Percentiles rank a stretch among this genome's conserved stretches.
Conservation (phyloP, 176 grass and related monocot species). For the Avena insularis region DNA sequence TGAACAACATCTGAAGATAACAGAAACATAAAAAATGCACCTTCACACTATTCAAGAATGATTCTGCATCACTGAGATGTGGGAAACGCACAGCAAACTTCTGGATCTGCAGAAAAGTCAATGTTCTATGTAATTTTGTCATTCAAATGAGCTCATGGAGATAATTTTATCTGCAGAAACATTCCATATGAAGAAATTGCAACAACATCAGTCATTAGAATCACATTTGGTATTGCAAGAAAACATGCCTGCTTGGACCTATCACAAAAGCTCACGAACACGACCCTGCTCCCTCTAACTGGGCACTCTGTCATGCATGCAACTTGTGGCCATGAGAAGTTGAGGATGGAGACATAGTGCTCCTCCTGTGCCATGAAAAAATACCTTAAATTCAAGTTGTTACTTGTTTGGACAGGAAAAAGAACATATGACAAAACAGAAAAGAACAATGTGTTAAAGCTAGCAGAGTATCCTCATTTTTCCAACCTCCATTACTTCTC, state of each 20-base stretch:
- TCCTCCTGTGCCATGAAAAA: slow-evolving; percentile 69
- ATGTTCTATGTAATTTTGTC: slow-evolving; percentile 32
- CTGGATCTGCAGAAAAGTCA: slow-evolving; percentile 63
- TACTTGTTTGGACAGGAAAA: not conserved
- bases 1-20: slow-evolving; percentile 19
- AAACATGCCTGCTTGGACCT: slow-evolving; percentile 59
- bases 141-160: slow-evolving; percentile 3
- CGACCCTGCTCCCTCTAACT: slow-evolving; percentile 82
- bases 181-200: slow-evolving; percentile 8
- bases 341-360: slow-evolving; percentile 73
- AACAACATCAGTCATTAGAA: slow-evolving; percentile 27
- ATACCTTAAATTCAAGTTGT: not conserved
- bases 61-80: slow-evolving; percentile 57
- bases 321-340: slow-evolving; percentile 90
- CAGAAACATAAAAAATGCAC: slow-evolving; percentile 34
- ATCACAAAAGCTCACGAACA: slow-evolving; percentile 89
- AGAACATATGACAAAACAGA: not conserved
- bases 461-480: not conserved
- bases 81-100: slow-evolving; percentile 88
- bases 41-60: slow-evolving; percentile 74
- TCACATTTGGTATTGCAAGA: slow-evolving; percentile 27
- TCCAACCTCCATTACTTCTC: not conserved
- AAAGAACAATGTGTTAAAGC: not conserved
- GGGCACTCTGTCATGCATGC: slow-evolving; percentile 82
- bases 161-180: not conserved